Evolutionary conservation across 768 basidiomycete genomes (phyloP), one percentile per base, ranked within the genome.

Genomic region (Hericium coralloides): DNA sequence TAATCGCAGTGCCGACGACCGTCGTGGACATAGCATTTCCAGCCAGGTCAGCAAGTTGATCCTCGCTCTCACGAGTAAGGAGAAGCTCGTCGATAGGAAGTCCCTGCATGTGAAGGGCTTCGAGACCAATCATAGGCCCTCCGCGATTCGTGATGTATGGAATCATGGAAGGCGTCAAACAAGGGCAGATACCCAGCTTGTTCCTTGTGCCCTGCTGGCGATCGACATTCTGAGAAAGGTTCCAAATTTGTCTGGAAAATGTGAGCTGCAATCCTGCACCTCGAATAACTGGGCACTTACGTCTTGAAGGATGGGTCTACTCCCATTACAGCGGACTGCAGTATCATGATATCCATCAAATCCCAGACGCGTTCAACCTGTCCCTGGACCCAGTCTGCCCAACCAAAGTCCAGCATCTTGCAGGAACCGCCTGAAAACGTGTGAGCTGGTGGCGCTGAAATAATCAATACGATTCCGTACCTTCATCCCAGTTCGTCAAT

Each of bases 1-100:
- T 73, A 60, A 97, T 90, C 60, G 91, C 87, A 3, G 91, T 81
- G 1, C 95, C 95, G 31, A 98, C 94, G 23, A 97, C 95, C 1
- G 95, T 97, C 4, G 94, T 92, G 1, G 93, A 94, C 95, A 98
- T 98, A 58, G 95, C 95, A 66, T 98, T 98, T 2, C 95, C 95
- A 18, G 95, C 94, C 15, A 98, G 77, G 70, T 97, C 93, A 3
- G 93, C 92, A 7, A 98, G 77, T 58, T 98, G 87, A 69, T 97
- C 95, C 68, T 95, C 90, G 17, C 82, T 91, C 71, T 98, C 95
- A 53, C 92, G 85, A 2, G 95, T 97, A 55, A 98, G 78, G 18
- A 97, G 78, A 1, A 98, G 78, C 68, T 93, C 89, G 69, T 95
- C 89, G 36, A 95, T 84, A 0, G 95, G 95, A 41, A 98, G 82